Percentiles rank a stretch among this genome's conserved stretches.
Evolutionary conservation across 345 rosid species (phyloP).

Genomic region (Pistacia integerrima): DNA sequence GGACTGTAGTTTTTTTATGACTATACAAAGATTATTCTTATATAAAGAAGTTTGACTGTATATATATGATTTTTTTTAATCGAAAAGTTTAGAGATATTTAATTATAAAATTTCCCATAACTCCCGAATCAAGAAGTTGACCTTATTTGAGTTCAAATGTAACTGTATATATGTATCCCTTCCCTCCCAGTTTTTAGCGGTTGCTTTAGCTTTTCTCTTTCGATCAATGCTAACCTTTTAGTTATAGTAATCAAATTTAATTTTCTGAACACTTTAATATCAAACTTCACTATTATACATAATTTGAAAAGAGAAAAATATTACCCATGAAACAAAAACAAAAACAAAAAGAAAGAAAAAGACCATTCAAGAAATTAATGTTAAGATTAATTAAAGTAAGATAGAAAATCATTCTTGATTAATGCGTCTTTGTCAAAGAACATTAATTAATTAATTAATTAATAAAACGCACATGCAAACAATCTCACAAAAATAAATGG

Average conservation of each 20-base stretch:
- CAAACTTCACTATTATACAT: background rate
- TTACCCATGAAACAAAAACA: no score
- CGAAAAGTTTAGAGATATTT: background rate
- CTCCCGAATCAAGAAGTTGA: background rate
- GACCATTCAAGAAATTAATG: background rate
- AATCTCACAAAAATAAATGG: constrained; percentile 29
- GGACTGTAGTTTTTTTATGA: no score
- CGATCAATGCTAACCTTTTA: background rate
- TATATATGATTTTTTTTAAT: no score
- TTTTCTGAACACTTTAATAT: background rate
- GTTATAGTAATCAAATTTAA: background rate
- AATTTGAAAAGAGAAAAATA: background rate
- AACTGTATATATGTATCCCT: background rate
- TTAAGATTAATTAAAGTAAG: background rate
- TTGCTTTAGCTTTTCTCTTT: constrained; percentile 9
- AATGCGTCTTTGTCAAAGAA: constrained; percentile 20
- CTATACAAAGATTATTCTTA: no score
- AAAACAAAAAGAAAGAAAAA: background rate
- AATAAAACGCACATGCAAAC: constrained; percentile 20
- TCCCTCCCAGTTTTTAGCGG: background rate
- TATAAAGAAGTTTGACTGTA: no score
- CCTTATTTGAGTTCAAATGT: background rate
- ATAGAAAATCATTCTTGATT: constrained; percentile 13
- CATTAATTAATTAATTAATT: background rate
- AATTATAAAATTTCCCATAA: background rate